Evolutionary conservation across 306 rosid species (phyloP).

Genomic region (Bauhinia variegata): DNA sequence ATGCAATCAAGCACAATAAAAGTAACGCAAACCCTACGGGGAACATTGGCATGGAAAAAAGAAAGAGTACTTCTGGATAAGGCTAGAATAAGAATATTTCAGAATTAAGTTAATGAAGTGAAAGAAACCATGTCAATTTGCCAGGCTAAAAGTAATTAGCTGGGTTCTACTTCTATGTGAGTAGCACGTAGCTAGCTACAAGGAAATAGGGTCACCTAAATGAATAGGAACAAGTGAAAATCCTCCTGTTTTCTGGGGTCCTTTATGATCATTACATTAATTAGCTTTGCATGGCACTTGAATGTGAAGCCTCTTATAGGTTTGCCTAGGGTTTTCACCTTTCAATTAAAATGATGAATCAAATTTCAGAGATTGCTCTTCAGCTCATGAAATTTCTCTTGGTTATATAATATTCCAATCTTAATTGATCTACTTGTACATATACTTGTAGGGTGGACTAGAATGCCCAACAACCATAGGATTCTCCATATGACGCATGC

Average conservation of each 20-base stretch:
- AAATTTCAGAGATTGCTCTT: conserved; percentile 8
- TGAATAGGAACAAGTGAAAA: neutral
- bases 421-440: too few species aligned
- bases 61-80: neutral
- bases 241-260: neutral
- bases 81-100: neutral
- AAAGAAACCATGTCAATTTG: conserved; percentile 1
- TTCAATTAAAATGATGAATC: conserved; percentile 14
- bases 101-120: neutral
- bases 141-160: conserved; percentile 29
- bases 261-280: neutral
- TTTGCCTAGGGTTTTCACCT: conserved; percentile 3
- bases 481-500: neutral
- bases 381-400: neutral
- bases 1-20: conserved; percentile 36
- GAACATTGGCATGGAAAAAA: neutral
- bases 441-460: too few species aligned
- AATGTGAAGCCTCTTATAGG: neutral
- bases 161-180: conserved; percentile 8
- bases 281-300: neutral
- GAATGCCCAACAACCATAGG: neutral
- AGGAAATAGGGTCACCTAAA: conserved; percentile 36
- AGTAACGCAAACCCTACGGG: conserved; percentile 19
- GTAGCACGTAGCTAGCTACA: conserved; percentile 6
- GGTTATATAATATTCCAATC: neutral